phyloP scores from a whole-genome alignment of 2,329 filamentous ascomycete species.

The Trichoderma atrobrunneum region DNA sequence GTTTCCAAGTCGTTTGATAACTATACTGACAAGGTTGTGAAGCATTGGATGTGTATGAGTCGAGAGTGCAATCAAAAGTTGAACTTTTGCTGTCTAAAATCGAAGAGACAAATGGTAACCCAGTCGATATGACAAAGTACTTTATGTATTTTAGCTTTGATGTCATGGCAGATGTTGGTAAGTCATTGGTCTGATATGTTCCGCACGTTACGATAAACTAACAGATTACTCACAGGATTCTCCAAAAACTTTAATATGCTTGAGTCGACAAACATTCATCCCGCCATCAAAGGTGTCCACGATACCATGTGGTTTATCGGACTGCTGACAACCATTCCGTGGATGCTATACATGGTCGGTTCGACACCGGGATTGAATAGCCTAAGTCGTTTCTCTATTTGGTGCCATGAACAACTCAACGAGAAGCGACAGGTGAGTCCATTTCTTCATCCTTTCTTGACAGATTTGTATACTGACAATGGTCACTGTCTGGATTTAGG shows the following conservation, averaged over 20 bases:
- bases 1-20: not conserved
- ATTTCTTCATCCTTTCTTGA: not conserved
- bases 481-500: not conserved
- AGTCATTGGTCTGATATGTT: not conserved
- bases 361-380: conserved; percentile 35
- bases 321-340: not conserved
- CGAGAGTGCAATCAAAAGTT: not conserved
- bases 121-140: conserved; percentile 32
- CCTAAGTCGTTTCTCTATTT: conserved; percentile 28
- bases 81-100: not conserved
- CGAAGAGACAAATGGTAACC: conserved; percentile 18
- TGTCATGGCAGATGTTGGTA: conserved; percentile 41
- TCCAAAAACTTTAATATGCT: not conserved
- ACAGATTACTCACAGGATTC: not conserved
- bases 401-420: conserved; percentile 24
- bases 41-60: not conserved
- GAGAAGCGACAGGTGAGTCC: not conserved
- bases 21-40: not conserved
- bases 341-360: conserved; percentile 29
- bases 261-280: not conserved
- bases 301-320: not conserved
- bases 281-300: not conserved
- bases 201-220: not conserved
- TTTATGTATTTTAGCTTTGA: conserved; percentile 39
- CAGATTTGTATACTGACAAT: not conserved